phyloP scores from a whole-genome alignment of 108 stramenopile genomes.

The Chaetoceros muelleri region DNA sequence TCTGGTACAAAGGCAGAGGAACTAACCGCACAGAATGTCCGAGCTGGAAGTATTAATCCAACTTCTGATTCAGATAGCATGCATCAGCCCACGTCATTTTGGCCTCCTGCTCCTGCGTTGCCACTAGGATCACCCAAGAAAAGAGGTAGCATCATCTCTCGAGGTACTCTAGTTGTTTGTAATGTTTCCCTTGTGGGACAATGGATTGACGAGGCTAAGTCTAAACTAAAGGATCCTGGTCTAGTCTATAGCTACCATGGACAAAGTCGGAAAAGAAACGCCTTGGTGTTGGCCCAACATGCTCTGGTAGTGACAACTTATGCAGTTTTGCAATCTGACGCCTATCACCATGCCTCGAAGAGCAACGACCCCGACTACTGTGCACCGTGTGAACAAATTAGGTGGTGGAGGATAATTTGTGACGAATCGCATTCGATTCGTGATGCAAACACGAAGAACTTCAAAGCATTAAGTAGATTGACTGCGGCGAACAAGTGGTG shows the following conservation, averaged over 20 bases:
- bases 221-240: constrained; percentile 31
- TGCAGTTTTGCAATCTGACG: constrained; percentile 23
- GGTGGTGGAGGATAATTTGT: constrained; percentile 50
- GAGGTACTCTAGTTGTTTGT: constrained; percentile 42
- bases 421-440: constrained; percentile 40
- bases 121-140: background rate
- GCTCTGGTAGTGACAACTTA: constrained; percentile 46
- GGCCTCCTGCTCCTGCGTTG: background rate
- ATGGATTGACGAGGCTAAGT: constrained; percentile 44
- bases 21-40: background rate
- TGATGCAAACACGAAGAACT: constrained; percentile 8
- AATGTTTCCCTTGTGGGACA: constrained; percentile 38
- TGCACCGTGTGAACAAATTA: constrained; percentile 28
- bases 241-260: constrained; percentile 44
- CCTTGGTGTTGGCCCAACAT: constrained; percentile 17
- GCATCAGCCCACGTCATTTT: background rate
- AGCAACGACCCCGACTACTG: constrained; percentile 9
- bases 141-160: constrained; percentile 19
- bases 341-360: constrained; percentile 11
- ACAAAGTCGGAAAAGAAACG: constrained; percentile 18
- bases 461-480: constrained; percentile 13
- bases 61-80: background rate
- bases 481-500: constrained; percentile 35
- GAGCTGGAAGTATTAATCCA: background rate
- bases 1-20: constrained; percentile 9